Base-by-base conservation (phyloP, 2,329 filamentous ascomycete species). In the Cadophora sp. region DNA sequence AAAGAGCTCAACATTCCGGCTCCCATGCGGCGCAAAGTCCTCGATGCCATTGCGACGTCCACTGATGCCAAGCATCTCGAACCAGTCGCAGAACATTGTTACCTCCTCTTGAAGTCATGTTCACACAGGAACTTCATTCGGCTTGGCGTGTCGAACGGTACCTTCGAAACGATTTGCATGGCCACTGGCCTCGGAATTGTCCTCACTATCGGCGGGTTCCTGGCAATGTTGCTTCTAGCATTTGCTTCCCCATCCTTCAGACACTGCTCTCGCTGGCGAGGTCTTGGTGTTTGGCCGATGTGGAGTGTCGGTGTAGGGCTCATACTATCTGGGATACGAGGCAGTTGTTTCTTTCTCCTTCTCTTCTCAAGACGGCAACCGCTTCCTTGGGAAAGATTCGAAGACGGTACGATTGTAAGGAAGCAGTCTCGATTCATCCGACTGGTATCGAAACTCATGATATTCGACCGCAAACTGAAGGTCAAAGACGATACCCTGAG, bases 91-190 rank as follows among this genome's bases (percentile, higher is more conserved):
- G 82, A 84, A 67, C 82, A 84, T 73, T 80, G 82, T 46, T 83
- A 84, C 72, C 75, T 79, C 37, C 79, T 84, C 34, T 79, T 84
- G 22, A 80, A 79, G 67, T 83, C 81, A 74, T 84, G 83, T 77
- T 84, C 83, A 24, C 79, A 84, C 72, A 79, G 83, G 64, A 81
- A 83, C 74, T 84, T 88, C 71, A 79, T 86, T 56, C 83, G 85
- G 48, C 79, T 88, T 7, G 86, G 85, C 68, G 82, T 86, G 40
- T 84, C 81, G 73, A 86, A 84, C 73, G 83, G 83, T 46, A 84
- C 83, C 2, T 81, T 83, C 63, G 83, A 84, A 75, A 84, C 83
- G 1, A 71, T 84, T 12, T 84, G 83, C 76, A 79, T 83, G 34
- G 82, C 82, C 1, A 84, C 82, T 1, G 73, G 78, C 1, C 74